These are phyloP conservation scores for Arachis stenosperma DNA, from an alignment of 306 rosid genomes.

Conservation along the genomic window DNA sequence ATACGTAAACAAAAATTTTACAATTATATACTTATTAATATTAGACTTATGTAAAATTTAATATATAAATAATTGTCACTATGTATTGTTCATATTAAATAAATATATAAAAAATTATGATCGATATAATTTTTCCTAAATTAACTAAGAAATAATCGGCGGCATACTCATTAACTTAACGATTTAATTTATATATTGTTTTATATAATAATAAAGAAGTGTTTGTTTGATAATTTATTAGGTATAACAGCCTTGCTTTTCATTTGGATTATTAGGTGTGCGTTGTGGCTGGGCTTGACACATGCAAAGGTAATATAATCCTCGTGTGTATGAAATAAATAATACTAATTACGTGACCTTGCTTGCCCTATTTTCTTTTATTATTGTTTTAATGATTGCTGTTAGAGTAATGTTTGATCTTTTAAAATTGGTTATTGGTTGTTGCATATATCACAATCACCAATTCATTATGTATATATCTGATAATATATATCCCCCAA, in stretches of 20 bases:
- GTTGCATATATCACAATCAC: conserved; percentile 30
- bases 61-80: too few relatives aligned
- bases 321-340: conserved; percentile 6
- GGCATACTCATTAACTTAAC: conserved; percentile 18
- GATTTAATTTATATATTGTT: not conserved
- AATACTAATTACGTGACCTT: conserved; percentile 34
- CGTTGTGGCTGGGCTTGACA: not conserved
- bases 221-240: conserved; percentile 40
- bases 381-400: not conserved
- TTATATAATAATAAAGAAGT: conserved; percentile 40
- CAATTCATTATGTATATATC: conserved; percentile 5
- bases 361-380: not conserved
- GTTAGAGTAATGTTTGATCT: conserved; percentile 19
- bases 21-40: too few relatives aligned
- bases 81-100: too few relatives aligned
- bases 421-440: conserved; percentile 1
- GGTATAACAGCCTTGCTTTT: conserved; percentile 40
- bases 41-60: too few relatives aligned
- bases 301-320: not conserved
- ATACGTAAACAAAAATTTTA: too few relatives aligned
- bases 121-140: too few relatives aligned
- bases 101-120: too few relatives aligned
- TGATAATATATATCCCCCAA: not conserved
- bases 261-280: conserved; percentile 36
- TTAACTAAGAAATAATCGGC: too few relatives aligned